These are phyloP conservation scores for Xylariaceae sp. DNA, from an alignment of 2,329 filamentous ascomycete species.

Conservation along the genomic window DNA sequence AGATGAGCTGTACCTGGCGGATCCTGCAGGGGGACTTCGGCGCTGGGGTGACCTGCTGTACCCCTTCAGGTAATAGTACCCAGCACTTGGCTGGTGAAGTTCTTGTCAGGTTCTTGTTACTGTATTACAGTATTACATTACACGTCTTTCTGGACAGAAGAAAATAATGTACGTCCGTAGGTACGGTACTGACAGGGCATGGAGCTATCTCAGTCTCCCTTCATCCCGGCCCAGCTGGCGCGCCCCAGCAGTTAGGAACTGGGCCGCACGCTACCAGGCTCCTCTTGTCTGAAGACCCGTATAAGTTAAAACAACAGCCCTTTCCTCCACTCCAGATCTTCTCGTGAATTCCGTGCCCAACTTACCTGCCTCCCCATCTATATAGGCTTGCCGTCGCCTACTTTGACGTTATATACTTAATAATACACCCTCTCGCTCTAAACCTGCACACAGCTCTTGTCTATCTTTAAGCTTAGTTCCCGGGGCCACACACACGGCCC, in stretches of 20 bases:
- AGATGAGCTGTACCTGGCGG: constrained; percentile 12
- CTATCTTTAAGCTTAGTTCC: constrained; percentile 12
- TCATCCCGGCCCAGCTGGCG: constrained; percentile 15
- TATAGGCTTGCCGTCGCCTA: background rate
- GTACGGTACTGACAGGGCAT: background rate
- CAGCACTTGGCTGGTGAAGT: constrained; percentile 10
- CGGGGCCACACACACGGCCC: constrained; percentile 7
- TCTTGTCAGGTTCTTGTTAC: constrained; percentile 12
- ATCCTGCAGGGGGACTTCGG: constrained; percentile 8
- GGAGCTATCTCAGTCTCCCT: constrained; percentile 3
- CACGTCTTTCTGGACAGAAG: constrained; percentile 5
- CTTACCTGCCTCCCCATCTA: background rate
- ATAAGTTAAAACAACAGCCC: constrained; percentile 34
- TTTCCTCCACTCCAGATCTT: constrained; percentile 28
- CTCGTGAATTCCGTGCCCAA: constrained; percentile 24
- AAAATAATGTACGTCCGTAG: constrained; percentile 7
- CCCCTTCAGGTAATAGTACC: constrained; percentile 3
- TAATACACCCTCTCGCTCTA: constrained; percentile 26
- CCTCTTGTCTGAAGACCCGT: constrained; percentile 21
- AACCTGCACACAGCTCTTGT: background rate
- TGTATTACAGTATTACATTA: constrained; percentile 12
- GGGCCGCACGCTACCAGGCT: constrained; percentile 14
- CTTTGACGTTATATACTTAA: constrained; percentile 19
- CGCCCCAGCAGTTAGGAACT: constrained; percentile 19
- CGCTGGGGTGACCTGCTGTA: constrained; percentile 11